These are phyloP conservation scores for Eucalyptus fibrosa DNA, from an alignment of 345 rosid species.

Conservation along the genomic window DNA sequence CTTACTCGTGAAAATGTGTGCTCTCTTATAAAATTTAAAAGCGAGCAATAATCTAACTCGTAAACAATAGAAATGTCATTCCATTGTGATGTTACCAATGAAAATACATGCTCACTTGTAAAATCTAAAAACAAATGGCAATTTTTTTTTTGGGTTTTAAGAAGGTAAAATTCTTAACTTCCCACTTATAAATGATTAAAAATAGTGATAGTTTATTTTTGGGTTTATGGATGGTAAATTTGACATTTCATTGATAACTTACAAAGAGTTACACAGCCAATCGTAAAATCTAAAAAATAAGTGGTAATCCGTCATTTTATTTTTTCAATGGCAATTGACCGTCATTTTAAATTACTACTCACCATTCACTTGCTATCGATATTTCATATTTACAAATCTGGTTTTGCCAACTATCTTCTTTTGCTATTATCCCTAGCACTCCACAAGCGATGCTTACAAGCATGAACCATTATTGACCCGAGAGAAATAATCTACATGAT, in stretches of 20 bases:
- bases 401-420: neutral
- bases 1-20: fast-evolving
- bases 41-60: fast-evolving
- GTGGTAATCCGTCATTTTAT: neutral
- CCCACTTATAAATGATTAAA: too few species aligned
- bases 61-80: fast-evolving
- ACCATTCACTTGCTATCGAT: neutral
- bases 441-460: neutral
- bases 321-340: neutral
- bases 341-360: neutral
- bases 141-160: too few species aligned
- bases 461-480: neutral
- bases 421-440: neutral
- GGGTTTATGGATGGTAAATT: neutral
- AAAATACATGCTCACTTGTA: too few species aligned
- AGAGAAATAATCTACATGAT: neutral
- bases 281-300: neutral
- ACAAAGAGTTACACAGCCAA: neutral
- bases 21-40: too few species aligned
- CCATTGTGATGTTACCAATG: too few species aligned
- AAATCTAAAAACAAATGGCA: too few species aligned
- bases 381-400: neutral
- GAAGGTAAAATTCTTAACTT: too few species aligned
- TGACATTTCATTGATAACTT: neutral
- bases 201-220: too few species aligned